Evolutionary conservation across 768 basidiomycete genomes (phyloP), one percentile per base, ranked within the genome.

Genomic region (Hygrocybe coccinea): DNA sequence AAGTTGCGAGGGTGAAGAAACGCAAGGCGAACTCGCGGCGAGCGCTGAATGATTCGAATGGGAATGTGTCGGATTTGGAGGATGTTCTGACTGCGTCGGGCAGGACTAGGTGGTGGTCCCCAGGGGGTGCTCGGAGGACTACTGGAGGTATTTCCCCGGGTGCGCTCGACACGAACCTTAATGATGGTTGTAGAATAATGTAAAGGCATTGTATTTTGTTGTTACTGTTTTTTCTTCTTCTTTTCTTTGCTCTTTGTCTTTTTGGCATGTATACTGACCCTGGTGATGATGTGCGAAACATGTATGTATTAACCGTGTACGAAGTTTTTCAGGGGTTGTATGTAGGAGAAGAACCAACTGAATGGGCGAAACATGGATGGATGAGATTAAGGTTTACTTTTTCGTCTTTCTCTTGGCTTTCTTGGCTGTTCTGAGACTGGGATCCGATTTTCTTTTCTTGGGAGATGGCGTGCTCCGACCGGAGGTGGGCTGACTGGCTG

Each of bases 151-250:
- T 65, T 56, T 80, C 85, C 25, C 83, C 82, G 10, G 70, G 73
- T 25, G 68, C 75, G 33, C 67, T 79, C 50, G 76, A 78, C 57
- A 51, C 74, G 60, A 78, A 77, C 29, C 12, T 24, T 57, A 77
- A 80, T 37, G 86, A 85, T 38, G 80, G 82, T 35, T 89, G 87
- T 74, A 78, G 77, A 51, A 71, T 86, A 64, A 89, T 87, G 86
- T 89, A 77, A 76, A 60, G 49, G 35, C n/a, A 29, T 36, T 60
- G 61, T 22, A 7, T 64, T 59, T 58, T 62, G 51, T 60, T 39
- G 53, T 60, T 66, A 62, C 66, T 65, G 58, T 58, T 62, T 57
- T 67, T 67, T 70, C 61, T 63, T 56, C n/a, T n/a, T 58, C 62
- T 57, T 67, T 67, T 70, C 61, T 63, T 56, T 22, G 8, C 35